Base-by-base conservation (phyloP, 2,329 filamentous ascomycete species). In the Capronia epimyces region DNA sequence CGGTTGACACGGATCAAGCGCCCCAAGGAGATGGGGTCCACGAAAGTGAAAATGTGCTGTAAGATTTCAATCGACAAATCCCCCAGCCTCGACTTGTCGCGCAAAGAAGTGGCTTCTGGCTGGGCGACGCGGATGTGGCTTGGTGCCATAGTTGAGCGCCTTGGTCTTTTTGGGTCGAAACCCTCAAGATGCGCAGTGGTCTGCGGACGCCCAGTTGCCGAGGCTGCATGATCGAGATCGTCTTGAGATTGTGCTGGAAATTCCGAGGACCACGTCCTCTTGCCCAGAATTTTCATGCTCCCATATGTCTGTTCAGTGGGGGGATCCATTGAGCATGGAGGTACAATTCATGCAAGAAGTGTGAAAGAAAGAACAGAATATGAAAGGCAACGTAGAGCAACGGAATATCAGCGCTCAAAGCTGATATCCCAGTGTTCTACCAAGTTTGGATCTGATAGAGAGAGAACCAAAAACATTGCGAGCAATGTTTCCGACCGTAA, bases 1-100 rank as follows among this genome's bases (percentile, higher is more conserved):
- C 75, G 83, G 74, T 82, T 87, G 73, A 84, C 78, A 66, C 72
- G 70, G 68, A 87, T 74, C 71, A 87, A 74, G 68, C 72, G 76
- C 63, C 82, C 82, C 63, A 89, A 72, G 56, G 76, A 73, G 65
- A 69, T 75, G 50, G 85, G 83, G 52, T 81, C 76, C 66, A 82
- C 77, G 65, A 81, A 82, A 62, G 76, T 77, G 66, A 88, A 86
- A 62, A 87, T 73, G 63, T 78, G 76, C 63, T 87, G 83, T 83
- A 84, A 87, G 62, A 86, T 70, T 68, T 83, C 79, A 60, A 39
- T 37, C 37, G 53, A 56, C 31, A 56, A 51, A 46, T 55, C 46
- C 43, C 13, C 18, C 37, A 57, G 15, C 43, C 18, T 46, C 21
- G 41, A 34, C 18, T 13, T 39, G 10, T 13, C 31, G 31, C 31